Conservation (phyloP, 768 basidiomycete genomes). For the Cyclocybe cylindracea region DNA sequence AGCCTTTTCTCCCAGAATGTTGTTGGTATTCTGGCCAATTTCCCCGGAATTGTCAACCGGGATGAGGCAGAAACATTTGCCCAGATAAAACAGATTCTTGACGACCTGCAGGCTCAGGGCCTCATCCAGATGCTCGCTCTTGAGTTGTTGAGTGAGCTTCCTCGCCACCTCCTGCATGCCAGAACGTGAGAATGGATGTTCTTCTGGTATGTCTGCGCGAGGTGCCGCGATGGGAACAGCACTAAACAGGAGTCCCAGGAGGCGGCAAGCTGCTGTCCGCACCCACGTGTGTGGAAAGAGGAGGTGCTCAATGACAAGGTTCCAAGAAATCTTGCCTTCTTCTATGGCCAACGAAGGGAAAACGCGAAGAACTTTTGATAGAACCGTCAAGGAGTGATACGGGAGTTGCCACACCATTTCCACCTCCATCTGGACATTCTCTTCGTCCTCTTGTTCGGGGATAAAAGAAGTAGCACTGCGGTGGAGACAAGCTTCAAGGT, state of each 20-base stretch:
- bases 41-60: conserved; percentile 30
- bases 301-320: conserved; percentile 60
- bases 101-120: conserved; percentile 79
- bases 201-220: conserved; percentile 23
- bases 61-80: conserved; percentile 72
- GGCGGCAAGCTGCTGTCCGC: conserved; percentile 73
- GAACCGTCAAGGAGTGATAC: conserved; percentile 73
- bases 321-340: conserved; percentile 60
- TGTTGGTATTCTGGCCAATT: conserved; percentile 31
- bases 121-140: conserved; percentile 77
- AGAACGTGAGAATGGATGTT: conserved; percentile 49
- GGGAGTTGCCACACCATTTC: conserved; percentile 79
- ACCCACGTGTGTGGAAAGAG: conserved; percentile 96
- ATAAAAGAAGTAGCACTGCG: conserved; percentile 42
- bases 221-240: conserved; percentile 47
- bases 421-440: conserved; percentile 44
- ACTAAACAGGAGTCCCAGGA: conserved; percentile 72
- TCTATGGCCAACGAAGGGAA: conserved; percentile 51
- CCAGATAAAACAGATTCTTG: conserved; percentile 92
- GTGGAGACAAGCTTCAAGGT: conserved; percentile 51
- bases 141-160: conserved; percentile 76
- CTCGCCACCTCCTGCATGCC: conserved; percentile 72
- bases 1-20: conserved; percentile 24
- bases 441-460: conserved; percentile 44
- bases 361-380: conserved; percentile 62